A percentile compares a stretch with the other conserved stretches of the same genome.
Evolutionary conservation across 2,329 filamentous ascomycete genomes (phyloP).

Genomic region (Ceratocystis eucalypticola): DNA sequence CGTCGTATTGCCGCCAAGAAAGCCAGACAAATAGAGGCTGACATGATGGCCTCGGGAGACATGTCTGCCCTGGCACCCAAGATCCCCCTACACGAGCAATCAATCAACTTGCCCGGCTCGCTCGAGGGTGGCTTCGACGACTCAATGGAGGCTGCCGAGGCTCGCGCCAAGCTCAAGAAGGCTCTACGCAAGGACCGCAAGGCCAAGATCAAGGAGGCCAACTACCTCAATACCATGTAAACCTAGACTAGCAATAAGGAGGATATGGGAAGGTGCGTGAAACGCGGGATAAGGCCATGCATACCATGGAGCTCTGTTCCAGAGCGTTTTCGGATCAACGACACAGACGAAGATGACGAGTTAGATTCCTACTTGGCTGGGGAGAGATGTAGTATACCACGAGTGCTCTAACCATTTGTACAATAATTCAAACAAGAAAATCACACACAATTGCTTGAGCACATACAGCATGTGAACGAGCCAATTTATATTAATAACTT

Average conservation of each 20-base stretch:
- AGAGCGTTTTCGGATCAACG: too few species aligned
- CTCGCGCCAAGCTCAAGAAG: conserved; percentile 50
- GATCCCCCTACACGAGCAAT: conserved; percentile 64
- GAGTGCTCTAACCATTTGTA: conserved; percentile 8
- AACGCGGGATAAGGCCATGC: neutral
- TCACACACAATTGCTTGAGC: conserved; percentile 11
- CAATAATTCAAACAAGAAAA: conserved; percentile 15
- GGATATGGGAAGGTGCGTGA: neutral
- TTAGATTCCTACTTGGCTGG: too few species aligned
- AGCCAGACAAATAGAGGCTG: conserved; percentile 41
- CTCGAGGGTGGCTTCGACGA: conserved; percentile 32
- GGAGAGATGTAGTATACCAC: neutral
- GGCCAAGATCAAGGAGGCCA: conserved; percentile 67
- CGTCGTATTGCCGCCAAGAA: conserved; percentile 56
- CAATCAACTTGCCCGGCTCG: conserved; percentile 52
- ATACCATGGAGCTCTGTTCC: too few species aligned
- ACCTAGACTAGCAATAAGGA: neutral
- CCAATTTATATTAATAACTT: neutral
- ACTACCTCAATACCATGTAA: conserved; percentile 74
- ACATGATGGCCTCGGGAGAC: conserved; percentile 51
- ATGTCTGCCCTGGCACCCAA: conserved; percentile 51
- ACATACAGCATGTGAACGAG: neutral
- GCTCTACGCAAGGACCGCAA: conserved; percentile 63
- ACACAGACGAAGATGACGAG: conserved; percentile 2
- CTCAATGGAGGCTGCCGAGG: conserved; percentile 34